Percentiles rank a stretch among this genome's conserved stretches.
Conservation (phyloP, 148 eudicot genomes). For the Heliamphora exappendiculata region DNA sequence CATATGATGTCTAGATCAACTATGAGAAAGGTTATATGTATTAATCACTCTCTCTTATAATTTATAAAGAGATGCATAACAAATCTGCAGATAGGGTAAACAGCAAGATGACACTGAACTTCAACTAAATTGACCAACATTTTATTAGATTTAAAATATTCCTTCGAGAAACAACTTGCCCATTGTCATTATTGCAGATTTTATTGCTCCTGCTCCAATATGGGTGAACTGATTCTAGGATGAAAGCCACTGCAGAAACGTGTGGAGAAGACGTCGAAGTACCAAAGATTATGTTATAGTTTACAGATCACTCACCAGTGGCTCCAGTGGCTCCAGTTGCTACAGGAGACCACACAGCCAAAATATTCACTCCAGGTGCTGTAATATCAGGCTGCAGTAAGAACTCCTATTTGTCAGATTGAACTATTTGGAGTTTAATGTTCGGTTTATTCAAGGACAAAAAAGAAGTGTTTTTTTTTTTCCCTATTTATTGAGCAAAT, state of each 20-base stretch:
- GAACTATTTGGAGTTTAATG: too few relatives aligned
- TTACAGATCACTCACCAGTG: constrained; percentile 18
- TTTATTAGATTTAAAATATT: neutral
- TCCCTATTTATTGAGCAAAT: constrained; percentile 20
- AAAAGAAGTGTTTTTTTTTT: too few relatives aligned
- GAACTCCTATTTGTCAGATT: neutral
- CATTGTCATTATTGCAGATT: constrained; percentile 45
- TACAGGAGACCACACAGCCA: constrained; percentile 43
- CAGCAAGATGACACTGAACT: too few relatives aligned
- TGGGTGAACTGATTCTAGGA: constrained; percentile 30
- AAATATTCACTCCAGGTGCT: constrained; percentile 35
- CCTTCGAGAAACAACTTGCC: constrained; percentile 10
- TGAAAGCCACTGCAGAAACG: constrained; percentile 31
- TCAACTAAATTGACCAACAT: too few relatives aligned
- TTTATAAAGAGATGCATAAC: too few relatives aligned
- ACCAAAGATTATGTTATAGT: constrained; percentile 35
- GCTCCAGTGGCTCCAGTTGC: constrained; percentile 13
- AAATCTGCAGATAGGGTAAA: too few relatives aligned
- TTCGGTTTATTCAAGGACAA: too few relatives aligned
- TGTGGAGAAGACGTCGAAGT: constrained; percentile 45
- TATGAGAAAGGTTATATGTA: too few relatives aligned
- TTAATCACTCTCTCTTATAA: too few relatives aligned
- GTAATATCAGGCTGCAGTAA: constrained; percentile 39
- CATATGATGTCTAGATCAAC: too few relatives aligned
- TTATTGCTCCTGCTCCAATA: constrained; percentile 38